Evolutionary conservation across 1,139 yeast species (phyloP), one percentile per base, ranked within the genome.

Genomic region (Sugiyamaella grinbergsii): DNA sequence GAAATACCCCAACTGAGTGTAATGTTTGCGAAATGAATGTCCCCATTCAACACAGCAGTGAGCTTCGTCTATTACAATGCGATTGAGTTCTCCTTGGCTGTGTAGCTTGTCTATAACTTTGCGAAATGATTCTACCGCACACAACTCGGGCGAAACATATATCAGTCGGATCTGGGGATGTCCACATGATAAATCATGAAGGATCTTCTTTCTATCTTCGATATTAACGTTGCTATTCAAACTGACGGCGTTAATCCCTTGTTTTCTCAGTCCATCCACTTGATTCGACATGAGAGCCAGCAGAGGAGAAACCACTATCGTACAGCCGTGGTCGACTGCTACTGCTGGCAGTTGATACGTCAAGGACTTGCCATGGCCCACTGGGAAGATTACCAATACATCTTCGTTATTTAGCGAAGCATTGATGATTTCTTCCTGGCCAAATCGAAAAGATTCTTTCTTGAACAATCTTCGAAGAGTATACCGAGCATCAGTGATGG

Each of bases 361-460:
- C 38, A 94, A 72, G 0, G 98, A 91, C 67, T 94, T 94, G 49
- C 99, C 99, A 49, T 98, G 98, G 41, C 99, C 99, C 0, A 98
- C 94, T 0, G 99, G 99, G 96, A 94, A 91, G 58, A 94, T 74
- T 1, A 94, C 97, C 71, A 94, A 89, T 0, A 87, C 95, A 67
- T 94, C 98, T 44, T 79, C 77, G 0, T 96, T 96, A 7, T 77
- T 69, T 28, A 93, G 71, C 0, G 96, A 83, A 0, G 95, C 83
- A 58, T 85, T 81, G 7, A 93, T 78, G 0, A 98, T 98, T 53
- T 88, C 94, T 38, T 83, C 71, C 65, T 93, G 99, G 59, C 85
- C 82, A 2, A 82, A 76, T 51, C 97, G 74, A 63, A 90, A 89
- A 1, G 52, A 54, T 4, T 46, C 32, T 28, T 63, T 58, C 31